Evolutionary conservation across 495 filamentous ascomycete genomes (phyloP), one percentile per base, ranked within the genome.

Genomic region (Penicillium subrubescens): DNA sequence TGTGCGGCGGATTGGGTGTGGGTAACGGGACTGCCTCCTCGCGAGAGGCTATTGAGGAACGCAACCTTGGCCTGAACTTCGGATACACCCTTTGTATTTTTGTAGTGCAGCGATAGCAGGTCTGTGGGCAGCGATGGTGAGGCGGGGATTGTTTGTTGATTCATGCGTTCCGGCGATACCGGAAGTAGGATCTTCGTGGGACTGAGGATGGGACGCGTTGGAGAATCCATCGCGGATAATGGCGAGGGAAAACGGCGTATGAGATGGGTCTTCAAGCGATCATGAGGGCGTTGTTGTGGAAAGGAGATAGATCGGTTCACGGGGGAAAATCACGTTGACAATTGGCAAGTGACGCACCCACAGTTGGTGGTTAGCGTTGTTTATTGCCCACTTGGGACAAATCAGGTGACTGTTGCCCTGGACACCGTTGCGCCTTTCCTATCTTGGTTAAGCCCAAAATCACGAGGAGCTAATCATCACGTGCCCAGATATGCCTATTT

Each of bases 21-120:
- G 83, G 78, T 75, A 83, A 82, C 70, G 80, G 86, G 69, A 82
- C 86, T 78, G 60, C 85, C 84, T 77, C 86, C 83, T 70, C 85
- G 81, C 54, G 84, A 80, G 39, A 97, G 77, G 54, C 82, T 86
- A 77, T 96, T 94, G 70, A 96, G 90, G 64, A 89, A 92, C 29
- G 87, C 89, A 67, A 96, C 92, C 75, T 94, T 95, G 33, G 91
- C 88, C 70, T 94, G 90, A 1, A 97, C 91, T 71, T 96, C 92
- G 27, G 91, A 90, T 57, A 73, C 73, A 19, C 81, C 79, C 39
- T 72, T 79, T 52, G 78, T 78, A 56, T 59, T 71, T 74, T 81
- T 77, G 71, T 74, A 73, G 50, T 76, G 80, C 3, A 74, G 62
- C 17, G 70, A 70, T 31, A 78, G 53, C 34, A 83, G 65, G 33